Percentiles rank a stretch among this genome's conserved stretches.
Evolutionary conservation across 2,329 filamentous ascomycete species (phyloP).

Genomic region (Arthrobotrys sinensis): DNA sequence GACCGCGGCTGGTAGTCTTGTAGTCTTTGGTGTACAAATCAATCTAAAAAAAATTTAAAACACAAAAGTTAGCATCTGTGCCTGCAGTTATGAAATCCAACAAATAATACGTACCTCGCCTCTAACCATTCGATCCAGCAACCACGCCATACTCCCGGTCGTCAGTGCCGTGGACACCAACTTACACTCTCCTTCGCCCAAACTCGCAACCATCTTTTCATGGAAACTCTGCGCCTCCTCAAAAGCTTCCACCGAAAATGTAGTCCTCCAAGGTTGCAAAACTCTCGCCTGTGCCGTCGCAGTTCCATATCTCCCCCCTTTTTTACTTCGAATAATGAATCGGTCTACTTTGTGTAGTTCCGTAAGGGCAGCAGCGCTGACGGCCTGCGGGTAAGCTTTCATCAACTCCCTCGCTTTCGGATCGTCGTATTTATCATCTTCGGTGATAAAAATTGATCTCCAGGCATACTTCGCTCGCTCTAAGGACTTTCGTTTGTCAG

Average conservation of each 20-base stretch:
- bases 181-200: slow-evolving; percentile 22
- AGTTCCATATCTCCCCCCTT: slow-evolving; percentile 51
- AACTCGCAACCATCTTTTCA: slow-evolving; percentile 10
- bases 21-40: slow-evolving; percentile 53
- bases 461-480: slow-evolving; percentile 52
- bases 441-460: slow-evolving; percentile 54
- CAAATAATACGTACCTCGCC: slow-evolving; percentile 40
- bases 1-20: slow-evolving; percentile 34
- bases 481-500: slow-evolving; percentile 24
- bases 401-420: slow-evolving; percentile 44
- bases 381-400: slow-evolving; percentile 37
- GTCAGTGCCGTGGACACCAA: slow-evolving; percentile 39
- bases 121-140: slow-evolving; percentile 50
- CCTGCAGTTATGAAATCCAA: background rate
- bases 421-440: slow-evolving; percentile 49
- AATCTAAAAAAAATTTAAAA: slow-evolving; percentile 33
- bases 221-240: slow-evolving; percentile 48
- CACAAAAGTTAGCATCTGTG: slow-evolving; percentile 6
- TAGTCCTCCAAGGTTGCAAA: slow-evolving; percentile 52
- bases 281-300: slow-evolving; percentile 57
- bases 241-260: slow-evolving; percentile 42
- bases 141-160: slow-evolving; percentile 49
- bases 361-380: slow-evolving; percentile 34
- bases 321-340: slow-evolving; percentile 51
- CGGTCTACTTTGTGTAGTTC: slow-evolving; percentile 53